Conservation (phyloP, 768 basidiomycete species). For the Suillus tomentosus region DNA sequence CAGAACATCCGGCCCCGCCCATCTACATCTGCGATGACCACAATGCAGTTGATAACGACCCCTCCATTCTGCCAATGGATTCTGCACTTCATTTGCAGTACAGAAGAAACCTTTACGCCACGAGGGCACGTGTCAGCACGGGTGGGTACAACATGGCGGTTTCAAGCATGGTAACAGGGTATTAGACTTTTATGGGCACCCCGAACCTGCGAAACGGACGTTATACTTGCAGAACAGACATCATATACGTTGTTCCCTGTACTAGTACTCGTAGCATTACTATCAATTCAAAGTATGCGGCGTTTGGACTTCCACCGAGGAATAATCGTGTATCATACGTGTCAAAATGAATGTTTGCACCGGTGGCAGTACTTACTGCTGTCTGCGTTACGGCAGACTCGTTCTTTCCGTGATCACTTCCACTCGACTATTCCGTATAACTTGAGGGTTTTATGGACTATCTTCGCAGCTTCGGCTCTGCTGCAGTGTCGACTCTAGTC, state of each 20-base stretch:
- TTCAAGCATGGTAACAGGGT: not conserved
- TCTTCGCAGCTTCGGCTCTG: conserved; percentile 77
- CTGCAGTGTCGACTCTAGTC: conserved; percentile 87
- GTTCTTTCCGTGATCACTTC: not conserved
- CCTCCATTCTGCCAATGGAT: not conserved
- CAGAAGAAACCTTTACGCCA: not conserved
- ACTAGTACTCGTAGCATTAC: not conserved
- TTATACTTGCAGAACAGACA: not conserved
- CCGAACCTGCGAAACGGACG: not conserved
- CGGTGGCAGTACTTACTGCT: not conserved
- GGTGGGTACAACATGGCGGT: not conserved
- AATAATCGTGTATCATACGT: not conserved
- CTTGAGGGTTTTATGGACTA: conserved; percentile 63
- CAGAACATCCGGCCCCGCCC: not conserved
- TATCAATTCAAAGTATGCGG: not conserved
- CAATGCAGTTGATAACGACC: not conserved
- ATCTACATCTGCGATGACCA: not conserved
- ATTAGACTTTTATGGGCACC: not conserved
- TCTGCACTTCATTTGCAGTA: not conserved
- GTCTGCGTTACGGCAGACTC: not conserved
- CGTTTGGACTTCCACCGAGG: not conserved
- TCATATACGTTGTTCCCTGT: not conserved
- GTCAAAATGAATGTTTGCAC: not conserved
- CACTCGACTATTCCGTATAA: not conserved
- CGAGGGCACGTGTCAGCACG: not conserved